These are phyloP conservation scores for Plasmodium sp. DNA, from an alignment of 169 alveolate genomes.

Conservation along the genomic window DNA sequence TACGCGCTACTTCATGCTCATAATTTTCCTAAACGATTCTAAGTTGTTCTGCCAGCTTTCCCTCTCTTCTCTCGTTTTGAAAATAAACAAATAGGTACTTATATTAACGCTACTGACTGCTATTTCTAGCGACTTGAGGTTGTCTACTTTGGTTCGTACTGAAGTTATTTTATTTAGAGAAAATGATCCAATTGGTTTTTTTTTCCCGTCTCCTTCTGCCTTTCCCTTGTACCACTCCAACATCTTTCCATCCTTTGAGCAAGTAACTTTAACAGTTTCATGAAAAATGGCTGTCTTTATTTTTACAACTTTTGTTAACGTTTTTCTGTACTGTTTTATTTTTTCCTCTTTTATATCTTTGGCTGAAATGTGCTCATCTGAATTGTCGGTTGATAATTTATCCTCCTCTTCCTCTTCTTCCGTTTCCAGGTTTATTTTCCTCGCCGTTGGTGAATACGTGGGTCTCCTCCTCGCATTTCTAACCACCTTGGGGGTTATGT, in stretches of 20 bases:
- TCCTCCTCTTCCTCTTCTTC: conserved; percentile 58
- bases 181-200: conserved; percentile 77
- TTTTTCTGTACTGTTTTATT: conserved; percentile 77
- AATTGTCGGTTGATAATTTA: conserved; percentile 45
- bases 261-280: conserved; percentile 82
- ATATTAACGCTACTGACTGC: conserved; percentile 76
- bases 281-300: conserved; percentile 81
- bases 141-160: conserved; percentile 81
- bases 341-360: conserved; percentile 79
- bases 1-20: conserved; percentile 52
- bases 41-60: conserved; percentile 84
- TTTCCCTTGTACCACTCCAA: conserved; percentile 82
- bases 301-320: conserved; percentile 79
- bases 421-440: conserved; percentile 37
- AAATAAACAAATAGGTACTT: conserved; percentile 77
- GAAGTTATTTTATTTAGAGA: conserved; percentile 77
- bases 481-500: conserved; percentile 12
- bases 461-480: conserved; percentile 70
- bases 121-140: conserved; percentile 79
- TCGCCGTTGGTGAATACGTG: conserved; percentile 63
- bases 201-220: conserved; percentile 77
- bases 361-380: conserved; percentile 75
- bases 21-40: conserved; percentile 77
- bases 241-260: conserved; percentile 82
- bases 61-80: conserved; percentile 83